Percentiles rank a stretch among this genome's conserved stretches.
These are phyloP conservation scores for Ophiosphaerella narmari DNA, from an alignment of 2,329 filamentous ascomycete genomes.

Conservation along the genomic window DNA sequence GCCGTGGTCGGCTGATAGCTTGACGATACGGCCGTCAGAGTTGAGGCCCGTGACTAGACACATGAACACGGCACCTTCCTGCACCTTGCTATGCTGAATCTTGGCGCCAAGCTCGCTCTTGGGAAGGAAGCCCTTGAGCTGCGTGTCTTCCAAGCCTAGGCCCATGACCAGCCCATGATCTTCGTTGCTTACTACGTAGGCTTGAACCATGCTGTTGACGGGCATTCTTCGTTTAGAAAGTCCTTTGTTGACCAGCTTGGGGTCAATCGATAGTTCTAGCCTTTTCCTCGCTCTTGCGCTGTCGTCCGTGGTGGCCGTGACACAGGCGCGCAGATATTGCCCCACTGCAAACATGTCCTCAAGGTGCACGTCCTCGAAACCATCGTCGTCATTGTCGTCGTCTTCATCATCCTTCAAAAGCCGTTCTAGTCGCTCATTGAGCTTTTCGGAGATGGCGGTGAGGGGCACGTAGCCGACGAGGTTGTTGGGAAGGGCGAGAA, in stretches of 20 bases:
- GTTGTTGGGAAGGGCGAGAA: constrained; percentile 88
- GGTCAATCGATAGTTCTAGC: constrained; percentile 86
- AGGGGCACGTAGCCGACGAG: constrained; percentile 87
- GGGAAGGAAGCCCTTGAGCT: constrained; percentile 80
- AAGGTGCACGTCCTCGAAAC: constrained; percentile 68
- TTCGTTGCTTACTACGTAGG: constrained; percentile 87
- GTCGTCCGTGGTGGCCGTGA: constrained; percentile 77
- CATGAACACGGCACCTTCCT: constrained; percentile 82
- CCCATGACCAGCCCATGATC: constrained; percentile 97
- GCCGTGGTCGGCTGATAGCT: constrained; percentile 76
- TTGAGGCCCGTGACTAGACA: constrained; percentile 78
- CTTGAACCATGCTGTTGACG: constrained; percentile 78
- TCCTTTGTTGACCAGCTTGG: constrained; percentile 76
- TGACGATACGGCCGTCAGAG: constrained; percentile 79
- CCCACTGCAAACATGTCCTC: constrained; percentile 77
- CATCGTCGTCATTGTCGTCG: constrained; percentile 55
- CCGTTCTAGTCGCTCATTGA: constrained; percentile 76
- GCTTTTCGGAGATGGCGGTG: constrained; percentile 82
- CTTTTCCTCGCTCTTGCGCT: constrained; percentile 72
- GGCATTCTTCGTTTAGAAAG: constrained; percentile 75
- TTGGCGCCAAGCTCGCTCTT: constrained; percentile 76
- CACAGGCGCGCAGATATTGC: constrained; percentile 85
- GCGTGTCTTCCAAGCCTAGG: constrained; percentile 71
- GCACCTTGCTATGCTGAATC: constrained; percentile 68
- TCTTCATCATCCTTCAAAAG: constrained; percentile 66